Base-by-base conservation (phyloP, 306 rosid genomes). In the Cucurbita argyrosperma region DNA sequence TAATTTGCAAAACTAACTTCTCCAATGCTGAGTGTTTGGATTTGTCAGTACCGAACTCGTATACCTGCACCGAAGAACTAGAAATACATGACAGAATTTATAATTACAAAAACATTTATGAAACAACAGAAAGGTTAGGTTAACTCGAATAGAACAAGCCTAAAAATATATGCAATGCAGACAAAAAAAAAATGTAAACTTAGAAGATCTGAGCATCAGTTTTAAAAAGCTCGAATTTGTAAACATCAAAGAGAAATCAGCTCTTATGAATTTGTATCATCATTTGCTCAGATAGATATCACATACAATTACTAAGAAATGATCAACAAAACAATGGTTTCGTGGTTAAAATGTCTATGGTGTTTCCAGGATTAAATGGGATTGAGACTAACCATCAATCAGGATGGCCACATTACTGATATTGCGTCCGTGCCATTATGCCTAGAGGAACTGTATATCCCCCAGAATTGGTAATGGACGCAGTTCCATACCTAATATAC, bases 371-470 rank as follows among this genome's bases (percentile, higher is more conserved):
- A 90, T 80, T 70, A 62, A 76, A 87, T 87, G 96, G 90, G 52
- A 90, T 75, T 38, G 78, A 11, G 47, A 12, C 35, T 18, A 71
- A 4, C 97, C 98, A 90, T 12, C 45, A 78, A 87, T 90, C 97
- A 87, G 97, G 96, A 93, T 89, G 53, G 83, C 98, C 96, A 84
- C 97, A 61, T 8, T 0, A 1, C 0, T 78, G 35, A 69, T 93
- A 1, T 90, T 0, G 97, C 97, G 96, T 79, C 98, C 90, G 49
- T 85, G 96, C 94, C 96, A 90, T 90, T 90, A 90, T 58, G 72
- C 90, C 88, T 21, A 53, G 83, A 83, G 90, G 86, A 88, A 90
- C 85, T 1, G n/a, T 1, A 35, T 0, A 83, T 88, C 91, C 90
- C 54, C 83, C 80, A 67, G 78, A 86, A 90, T 90, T 90, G 96